These are phyloP conservation scores for Aaosphaeria pasadenensis DNA, from an alignment of 2,329 filamentous ascomycete species.

Conservation along the genomic window DNA sequence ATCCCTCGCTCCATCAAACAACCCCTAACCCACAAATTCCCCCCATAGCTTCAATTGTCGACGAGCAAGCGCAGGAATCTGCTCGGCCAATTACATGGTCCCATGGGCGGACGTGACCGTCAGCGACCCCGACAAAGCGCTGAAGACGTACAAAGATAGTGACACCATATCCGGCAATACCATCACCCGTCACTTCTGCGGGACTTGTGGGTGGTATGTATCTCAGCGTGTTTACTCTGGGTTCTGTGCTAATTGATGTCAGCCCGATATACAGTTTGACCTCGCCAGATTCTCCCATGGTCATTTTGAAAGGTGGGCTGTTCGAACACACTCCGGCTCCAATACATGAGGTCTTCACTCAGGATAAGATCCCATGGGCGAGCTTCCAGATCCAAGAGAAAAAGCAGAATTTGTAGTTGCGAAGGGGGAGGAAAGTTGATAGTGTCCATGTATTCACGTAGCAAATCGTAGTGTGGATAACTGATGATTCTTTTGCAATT, in stretches of 20 bases:
- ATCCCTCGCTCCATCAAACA: neutral
- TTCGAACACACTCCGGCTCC: constrained; percentile 21
- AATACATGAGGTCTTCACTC: constrained; percentile 11
- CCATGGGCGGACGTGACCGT: constrained; percentile 17
- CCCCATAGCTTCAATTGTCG: constrained; percentile 26
- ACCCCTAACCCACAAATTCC: neutral
- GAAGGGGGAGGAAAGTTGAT: too few species aligned
- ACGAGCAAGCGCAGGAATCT: constrained; percentile 18
- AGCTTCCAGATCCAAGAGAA: neutral
- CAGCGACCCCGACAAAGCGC: constrained; percentile 12
- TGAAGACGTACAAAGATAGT: constrained; percentile 25
- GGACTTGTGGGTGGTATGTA: constrained; percentile 25
- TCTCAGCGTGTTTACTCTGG: neutral
- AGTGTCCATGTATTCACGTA: too few species aligned
- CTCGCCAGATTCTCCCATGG: constrained; percentile 10
- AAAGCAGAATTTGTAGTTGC: neutral
- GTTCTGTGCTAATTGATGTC: neutral
- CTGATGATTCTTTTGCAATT: too few species aligned
- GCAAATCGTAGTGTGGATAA: too few species aligned
- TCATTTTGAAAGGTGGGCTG: constrained; percentile 23
- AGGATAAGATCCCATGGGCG: constrained; percentile 1
- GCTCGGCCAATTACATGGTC: constrained; percentile 20
- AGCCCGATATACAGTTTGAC: constrained; percentile 21
- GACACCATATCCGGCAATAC: constrained; percentile 26
- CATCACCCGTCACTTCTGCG: constrained; percentile 25